Evolutionary conservation across 495 filamentous ascomycete genomes (phyloP), one percentile per base, ranked within the genome.

Genomic region (Viridothelium virens): DNA sequence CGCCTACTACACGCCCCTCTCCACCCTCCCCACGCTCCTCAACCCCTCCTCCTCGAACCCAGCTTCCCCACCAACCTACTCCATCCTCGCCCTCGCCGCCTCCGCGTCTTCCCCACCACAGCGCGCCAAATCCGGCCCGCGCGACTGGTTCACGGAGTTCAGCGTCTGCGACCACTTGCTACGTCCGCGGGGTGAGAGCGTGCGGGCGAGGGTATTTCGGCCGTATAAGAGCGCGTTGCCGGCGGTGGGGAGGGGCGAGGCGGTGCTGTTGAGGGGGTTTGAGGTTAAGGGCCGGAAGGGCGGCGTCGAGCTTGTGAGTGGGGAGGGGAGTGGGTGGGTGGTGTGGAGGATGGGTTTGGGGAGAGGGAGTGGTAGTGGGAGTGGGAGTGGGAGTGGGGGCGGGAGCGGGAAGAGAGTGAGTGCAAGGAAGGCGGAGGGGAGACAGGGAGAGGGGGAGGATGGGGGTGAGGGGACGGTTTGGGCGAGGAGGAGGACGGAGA

Each of bases 191-290:
- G n/a, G n/a, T n/a, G n/a, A 0, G 62, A 70, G 38, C 6, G 66
- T 68, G 4, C 65, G 79, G 7, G 89, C 90, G 0, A 85, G 89
- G 65, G 79, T 96, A 16, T 90, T 90, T 74, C 84, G 91, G 4
- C 87, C 90, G 1, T 85, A 87, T 72, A 87, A 86, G 69, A 82
- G 83, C 12, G 83, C 85, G 0, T 78, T 97, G 2, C 94, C 94
- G 0, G 72, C 80, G 4, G 79, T 91, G 34, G 77, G 79, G 2
- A 81, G 82, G 16, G 94, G 94, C 7, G 88, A 94, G 69, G 85
- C 87, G 2, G 79, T 96, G 31, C 74, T 98, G 46, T 81, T 98
- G 12, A 82, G 88, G 5, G 81, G 86, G 48, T 91, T 97, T 70
- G 82, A 81, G 64, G 89, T 95, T 14, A 76, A 80, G 61, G 79